Evolutionary conservation across 768 basidiomycete species (phyloP).

Genomic region (Hysterangium stoloniferum): DNA sequence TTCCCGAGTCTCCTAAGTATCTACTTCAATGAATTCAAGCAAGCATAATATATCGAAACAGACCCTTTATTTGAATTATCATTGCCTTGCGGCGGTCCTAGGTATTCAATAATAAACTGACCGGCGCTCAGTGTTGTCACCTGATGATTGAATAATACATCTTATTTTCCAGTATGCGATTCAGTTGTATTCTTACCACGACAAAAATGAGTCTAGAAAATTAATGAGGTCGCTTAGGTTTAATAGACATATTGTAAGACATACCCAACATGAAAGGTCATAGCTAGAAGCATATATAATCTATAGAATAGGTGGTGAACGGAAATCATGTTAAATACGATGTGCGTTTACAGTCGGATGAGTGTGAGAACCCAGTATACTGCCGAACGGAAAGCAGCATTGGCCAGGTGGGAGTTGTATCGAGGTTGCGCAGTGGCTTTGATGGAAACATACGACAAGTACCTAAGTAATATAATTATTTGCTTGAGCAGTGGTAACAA

Average conservation of each 20-base stretch:
- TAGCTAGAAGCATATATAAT: conserved; percentile 65
- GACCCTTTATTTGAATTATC: neutral
- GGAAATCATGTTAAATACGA: neutral
- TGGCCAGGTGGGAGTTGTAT: conserved; percentile 33
- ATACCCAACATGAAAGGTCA: conserved; percentile 66
- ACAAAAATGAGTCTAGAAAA: conserved; percentile 40
- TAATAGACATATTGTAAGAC: conserved; percentile 19
- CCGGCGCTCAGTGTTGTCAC: conserved; percentile 47
- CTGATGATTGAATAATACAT: too few relatives aligned
- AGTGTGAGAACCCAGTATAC: conserved; percentile 53
- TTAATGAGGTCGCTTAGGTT: too few relatives aligned
- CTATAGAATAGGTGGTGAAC: conserved; percentile 25
- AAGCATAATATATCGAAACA: neutral
- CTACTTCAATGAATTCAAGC: neutral
- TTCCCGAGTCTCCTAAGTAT: neutral
- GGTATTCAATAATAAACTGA: conserved; percentile 50
- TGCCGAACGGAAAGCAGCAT: conserved; percentile 44
- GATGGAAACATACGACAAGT: neutral
- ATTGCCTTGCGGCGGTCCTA: conserved; percentile 21
- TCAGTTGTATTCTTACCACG: conserved; percentile 32
- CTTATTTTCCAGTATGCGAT: neutral
- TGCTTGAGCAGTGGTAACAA: neutral
- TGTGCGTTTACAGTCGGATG: conserved; percentile 48
- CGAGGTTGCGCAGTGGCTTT: neutral
- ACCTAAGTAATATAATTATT: neutral